Percentiles rank a stretch among this genome's conserved stretches.
These are phyloP conservation scores for Fusarium beomiforme DNA, from an alignment of 2,329 filamentous ascomycete species.

Conservation along the genomic window DNA sequence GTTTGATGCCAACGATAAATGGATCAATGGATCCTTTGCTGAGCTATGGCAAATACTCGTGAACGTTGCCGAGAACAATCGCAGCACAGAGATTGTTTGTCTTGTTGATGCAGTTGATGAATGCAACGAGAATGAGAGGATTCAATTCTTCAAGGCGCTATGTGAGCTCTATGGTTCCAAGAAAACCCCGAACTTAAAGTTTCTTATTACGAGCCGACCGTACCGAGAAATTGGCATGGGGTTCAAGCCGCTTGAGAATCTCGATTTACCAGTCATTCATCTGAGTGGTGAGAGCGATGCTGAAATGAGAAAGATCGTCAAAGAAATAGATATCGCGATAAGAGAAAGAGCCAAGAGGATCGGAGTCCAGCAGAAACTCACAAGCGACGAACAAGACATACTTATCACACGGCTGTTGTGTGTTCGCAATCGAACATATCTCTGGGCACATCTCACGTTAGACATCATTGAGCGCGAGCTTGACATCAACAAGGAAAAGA, in stretches of 20 bases:
- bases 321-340: background rate
- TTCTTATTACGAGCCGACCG: background rate
- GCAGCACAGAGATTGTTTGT: fast-evolving
- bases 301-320: background rate
- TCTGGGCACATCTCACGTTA: background rate
- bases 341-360: background rate
- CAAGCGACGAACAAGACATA: background rate
- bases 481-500: fast-evolving
- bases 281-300: background rate
- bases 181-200: background rate
- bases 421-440: background rate
- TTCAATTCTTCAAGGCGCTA: background rate
- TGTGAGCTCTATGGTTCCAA: background rate
- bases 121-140: background rate
- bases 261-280: background rate
- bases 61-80: background rate
- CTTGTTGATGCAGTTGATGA: background rate
- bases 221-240: background rate
- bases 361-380: background rate
- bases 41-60: background rate
- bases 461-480: background rate
- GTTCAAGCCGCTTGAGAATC: background rate
- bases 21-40: background rate
- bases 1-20: background rate
- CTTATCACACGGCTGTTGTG: background rate